A percentile compares a stretch with the other conserved stretches of the same genome.
These are phyloP conservation scores for Xylaria scruposa DNA, from an alignment of 495 filamentous ascomycete genomes.

Conservation along the genomic window DNA sequence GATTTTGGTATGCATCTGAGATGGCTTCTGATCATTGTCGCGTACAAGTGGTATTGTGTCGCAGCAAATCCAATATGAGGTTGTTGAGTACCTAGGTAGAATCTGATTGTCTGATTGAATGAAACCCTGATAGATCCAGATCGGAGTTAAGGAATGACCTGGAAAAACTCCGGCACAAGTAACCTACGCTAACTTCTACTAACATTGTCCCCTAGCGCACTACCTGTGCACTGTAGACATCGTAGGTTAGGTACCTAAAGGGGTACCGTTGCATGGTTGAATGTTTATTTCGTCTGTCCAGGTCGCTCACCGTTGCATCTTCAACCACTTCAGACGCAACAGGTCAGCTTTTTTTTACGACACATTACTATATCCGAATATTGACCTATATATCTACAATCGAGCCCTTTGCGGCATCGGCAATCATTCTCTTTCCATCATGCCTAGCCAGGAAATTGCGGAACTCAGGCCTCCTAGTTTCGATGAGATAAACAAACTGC, in stretches of 20 bases:
- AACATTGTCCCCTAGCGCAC: not conserved
- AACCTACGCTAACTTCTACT: not conserved
- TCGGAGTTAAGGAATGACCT: conserved; percentile 6
- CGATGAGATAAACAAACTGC: conserved; percentile 10
- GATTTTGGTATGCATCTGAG: not conserved
- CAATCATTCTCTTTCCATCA: not conserved
- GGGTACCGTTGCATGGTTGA: not conserved
- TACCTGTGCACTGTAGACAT: not conserved
- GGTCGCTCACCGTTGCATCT: not conserved
- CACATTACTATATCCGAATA: not conserved
- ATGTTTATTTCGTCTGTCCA: not conserved
- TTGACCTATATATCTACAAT: not conserved
- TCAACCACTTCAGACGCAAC: not conserved
- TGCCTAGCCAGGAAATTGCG: not conserved
- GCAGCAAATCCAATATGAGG: not conserved
- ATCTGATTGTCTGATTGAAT: not conserved
- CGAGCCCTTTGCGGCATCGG: not conserved
- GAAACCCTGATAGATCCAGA: not conserved
- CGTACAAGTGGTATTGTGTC: not conserved
- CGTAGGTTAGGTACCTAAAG: too few relatives aligned
- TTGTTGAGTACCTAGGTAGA: not conserved
- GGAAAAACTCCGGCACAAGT: not conserved
- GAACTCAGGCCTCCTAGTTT: conserved; percentile 4
- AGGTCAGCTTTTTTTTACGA: not conserved
- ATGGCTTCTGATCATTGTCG: not conserved